Conservation (phyloP, 2,329 filamentous ascomycete species). For the Bertia moriformis region DNA sequence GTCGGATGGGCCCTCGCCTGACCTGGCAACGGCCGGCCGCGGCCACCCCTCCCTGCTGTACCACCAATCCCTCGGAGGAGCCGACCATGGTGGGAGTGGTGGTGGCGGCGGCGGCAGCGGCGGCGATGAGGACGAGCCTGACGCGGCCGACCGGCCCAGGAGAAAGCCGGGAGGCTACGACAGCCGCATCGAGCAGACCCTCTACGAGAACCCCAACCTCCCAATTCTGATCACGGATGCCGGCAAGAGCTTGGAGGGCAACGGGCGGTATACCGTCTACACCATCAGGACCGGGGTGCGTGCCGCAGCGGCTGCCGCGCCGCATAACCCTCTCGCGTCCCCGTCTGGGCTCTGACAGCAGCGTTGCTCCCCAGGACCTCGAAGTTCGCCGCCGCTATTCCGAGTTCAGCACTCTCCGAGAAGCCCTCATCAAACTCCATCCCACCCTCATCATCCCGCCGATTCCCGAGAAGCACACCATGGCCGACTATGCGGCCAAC, state of each 20-base stretch:
- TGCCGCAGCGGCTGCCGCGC: slow-evolving; percentile 2
- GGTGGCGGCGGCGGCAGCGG: slow-evolving; percentile 26
- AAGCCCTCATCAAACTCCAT: slow-evolving; percentile 79
- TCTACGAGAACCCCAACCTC: slow-evolving; percentile 84
- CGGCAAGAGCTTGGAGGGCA: slow-evolving; percentile 84
- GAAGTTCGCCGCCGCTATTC: slow-evolving; percentile 92
- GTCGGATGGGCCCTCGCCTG: slow-evolving; percentile 45
- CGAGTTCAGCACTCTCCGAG: slow-evolving; percentile 85
- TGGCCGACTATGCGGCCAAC: slow-evolving; percentile 96
- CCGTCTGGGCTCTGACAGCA: not conserved
- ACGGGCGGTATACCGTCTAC: slow-evolving; percentile 89
- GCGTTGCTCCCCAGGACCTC: slow-evolving; percentile 49
- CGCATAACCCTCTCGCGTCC: not conserved
- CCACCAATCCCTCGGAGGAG: slow-evolving; percentile 12
- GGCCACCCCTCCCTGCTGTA: slow-evolving; percentile 45
- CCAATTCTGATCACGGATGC: slow-evolving; percentile 87
- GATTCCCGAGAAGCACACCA: slow-evolving; percentile 96
- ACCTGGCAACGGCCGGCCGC: slow-evolving; percentile 60
- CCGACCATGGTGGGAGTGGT: slow-evolving; percentile 10
- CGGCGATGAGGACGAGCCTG: slow-evolving; percentile 33
- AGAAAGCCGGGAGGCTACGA: slow-evolving; percentile 78
- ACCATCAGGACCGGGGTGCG: slow-evolving; percentile 86
- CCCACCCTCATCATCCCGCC: slow-evolving; percentile 91
- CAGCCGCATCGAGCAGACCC: slow-evolving; percentile 89
- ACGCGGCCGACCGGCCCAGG: slow-evolving; percentile 27